Conservation (phyloP, 108 stramenopile genomes). For the Phaeodactylum tricornutum region DNA sequence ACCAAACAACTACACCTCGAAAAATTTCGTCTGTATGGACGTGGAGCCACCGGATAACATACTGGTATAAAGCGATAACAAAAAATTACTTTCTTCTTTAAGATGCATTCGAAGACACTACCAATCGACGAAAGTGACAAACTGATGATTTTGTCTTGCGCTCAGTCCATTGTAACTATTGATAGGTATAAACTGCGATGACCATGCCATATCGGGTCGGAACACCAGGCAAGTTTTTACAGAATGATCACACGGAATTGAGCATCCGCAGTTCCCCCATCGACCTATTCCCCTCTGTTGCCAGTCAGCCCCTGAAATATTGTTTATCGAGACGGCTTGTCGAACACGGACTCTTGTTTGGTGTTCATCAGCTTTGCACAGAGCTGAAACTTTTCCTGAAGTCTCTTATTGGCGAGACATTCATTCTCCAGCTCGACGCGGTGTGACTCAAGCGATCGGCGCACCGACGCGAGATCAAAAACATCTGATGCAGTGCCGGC, state of each 20-base stretch:
- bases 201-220: neutral
- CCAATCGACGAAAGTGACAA: neutral
- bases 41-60: neutral
- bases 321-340: neutral
- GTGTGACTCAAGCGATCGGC: constrained; percentile 37
- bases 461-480: constrained; percentile 51
- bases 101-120: neutral
- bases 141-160: neutral
- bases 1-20: neutral
- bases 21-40: neutral
- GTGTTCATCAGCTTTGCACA: constrained; percentile 62
- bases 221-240: neutral
- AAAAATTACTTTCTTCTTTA: neutral
- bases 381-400: constrained; percentile 76
- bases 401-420: constrained; percentile 68
- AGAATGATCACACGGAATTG: neutral
- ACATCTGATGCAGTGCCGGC: constrained; percentile 33
- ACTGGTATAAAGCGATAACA: neutral
- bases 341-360: constrained; percentile 25
- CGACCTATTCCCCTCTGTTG: neutral
- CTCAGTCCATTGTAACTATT: neutral
- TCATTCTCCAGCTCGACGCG: constrained; percentile 69
- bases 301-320: neutral
- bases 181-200: neutral
- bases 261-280: neutral